Percentiles rank a stretch among this genome's conserved stretches.
Conservation (phyloP, 108 stramenopile species). For the Pseudonitzschia multistriata region DNA sequence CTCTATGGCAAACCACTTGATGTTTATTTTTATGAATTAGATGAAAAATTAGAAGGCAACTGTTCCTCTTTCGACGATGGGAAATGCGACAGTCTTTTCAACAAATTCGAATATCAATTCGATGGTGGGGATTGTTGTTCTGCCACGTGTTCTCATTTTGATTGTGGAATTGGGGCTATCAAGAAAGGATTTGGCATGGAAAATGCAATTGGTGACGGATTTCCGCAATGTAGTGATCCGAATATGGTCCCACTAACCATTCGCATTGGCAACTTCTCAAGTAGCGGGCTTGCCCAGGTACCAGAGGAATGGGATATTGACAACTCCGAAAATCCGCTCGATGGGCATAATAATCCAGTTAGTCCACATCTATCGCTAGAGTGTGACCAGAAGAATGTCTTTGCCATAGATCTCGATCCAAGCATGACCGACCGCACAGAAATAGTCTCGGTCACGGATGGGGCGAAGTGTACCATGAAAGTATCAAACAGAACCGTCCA, state of each 20-base stretch:
- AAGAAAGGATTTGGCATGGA: neutral
- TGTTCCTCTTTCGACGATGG: neutral
- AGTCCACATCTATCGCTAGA: neutral
- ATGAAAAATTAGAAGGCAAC: neutral
- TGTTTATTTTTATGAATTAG: neutral
- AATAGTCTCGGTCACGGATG: neutral
- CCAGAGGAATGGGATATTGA: neutral
- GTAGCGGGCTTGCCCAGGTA: neutral
- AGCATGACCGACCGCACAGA: neutral
- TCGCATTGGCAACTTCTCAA: neutral
- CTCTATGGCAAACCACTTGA: neutral
- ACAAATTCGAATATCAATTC: neutral
- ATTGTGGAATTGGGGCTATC: neutral
- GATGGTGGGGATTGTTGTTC: slow-evolving; percentile 14
- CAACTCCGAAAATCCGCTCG: neutral
- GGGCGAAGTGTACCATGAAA: neutral
- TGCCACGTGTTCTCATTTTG: neutral
- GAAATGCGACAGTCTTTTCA: neutral
- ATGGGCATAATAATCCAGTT: neutral
- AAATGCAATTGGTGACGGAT: neutral
- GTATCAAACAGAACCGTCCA: too few relatives aligned
- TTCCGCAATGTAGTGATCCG: neutral
- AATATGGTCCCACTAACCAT: slow-evolving; percentile 10
- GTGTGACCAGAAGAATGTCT: slow-evolving; percentile 1
- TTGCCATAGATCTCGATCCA: neutral